Conservation (phyloP, 2,329 filamentous ascomycete genomes). For the Ceratocystis eucalypticola region DNA sequence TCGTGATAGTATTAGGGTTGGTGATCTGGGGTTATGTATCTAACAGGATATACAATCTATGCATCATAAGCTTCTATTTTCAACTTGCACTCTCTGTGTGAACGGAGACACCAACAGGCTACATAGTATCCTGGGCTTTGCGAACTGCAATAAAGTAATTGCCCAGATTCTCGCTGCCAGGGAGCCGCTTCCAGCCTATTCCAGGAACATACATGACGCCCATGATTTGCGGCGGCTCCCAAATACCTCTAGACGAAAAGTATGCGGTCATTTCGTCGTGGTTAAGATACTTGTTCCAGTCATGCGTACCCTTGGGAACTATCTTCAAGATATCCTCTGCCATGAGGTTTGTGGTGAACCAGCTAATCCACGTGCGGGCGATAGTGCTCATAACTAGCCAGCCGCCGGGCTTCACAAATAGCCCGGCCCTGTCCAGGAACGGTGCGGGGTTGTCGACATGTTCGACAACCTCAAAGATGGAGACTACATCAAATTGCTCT, state of each 20-base stretch:
- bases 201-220: slow-evolving; percentile 87
- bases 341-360: slow-evolving; percentile 81
- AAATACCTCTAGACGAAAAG: slow-evolving; percentile 40
- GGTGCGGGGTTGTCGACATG: slow-evolving; percentile 65
- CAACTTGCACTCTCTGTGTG: neutral
- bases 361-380: slow-evolving; percentile 74
- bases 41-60: neutral
- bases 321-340: slow-evolving; percentile 80
- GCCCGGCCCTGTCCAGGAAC: slow-evolving; percentile 58
- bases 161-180: slow-evolving; percentile 68
- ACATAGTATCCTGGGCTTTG: slow-evolving; percentile 24
- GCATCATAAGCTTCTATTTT: neutral
- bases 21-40: slow-evolving; percentile 1
- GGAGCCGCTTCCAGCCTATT: slow-evolving; percentile 73
- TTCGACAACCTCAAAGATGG: slow-evolving; percentile 88
- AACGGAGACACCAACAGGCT: neutral
- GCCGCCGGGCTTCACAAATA: slow-evolving; percentile 74
- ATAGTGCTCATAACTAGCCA: slow-evolving; percentile 93
- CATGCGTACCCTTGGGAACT: slow-evolving; percentile 85
- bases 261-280: slow-evolving; percentile 56
- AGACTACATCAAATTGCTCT: slow-evolving; percentile 62
- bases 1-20: neutral
- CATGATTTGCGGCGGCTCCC: slow-evolving; percentile 50
- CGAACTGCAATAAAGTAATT: slow-evolving; percentile 94
- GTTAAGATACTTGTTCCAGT: slow-evolving; percentile 94